These are phyloP conservation scores for Umbelopsis sp. DNA, from an alignment of 192 early-diverging fungal species.

Conservation along the genomic window DNA sequence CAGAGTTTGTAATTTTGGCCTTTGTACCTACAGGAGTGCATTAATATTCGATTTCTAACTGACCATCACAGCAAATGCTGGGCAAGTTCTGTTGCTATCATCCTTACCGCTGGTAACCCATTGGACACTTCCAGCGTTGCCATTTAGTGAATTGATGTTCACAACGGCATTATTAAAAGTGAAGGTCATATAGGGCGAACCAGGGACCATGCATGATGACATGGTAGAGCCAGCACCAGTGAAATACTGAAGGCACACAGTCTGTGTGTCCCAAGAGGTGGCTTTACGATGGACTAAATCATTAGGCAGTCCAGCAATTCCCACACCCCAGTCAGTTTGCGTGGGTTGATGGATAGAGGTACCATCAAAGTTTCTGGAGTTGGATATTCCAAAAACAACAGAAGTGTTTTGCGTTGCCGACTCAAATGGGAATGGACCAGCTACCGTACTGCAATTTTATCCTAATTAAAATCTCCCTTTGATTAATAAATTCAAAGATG, in stretches of 20 bases:
- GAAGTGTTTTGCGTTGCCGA: constrained; percentile 6
- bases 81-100: too few species aligned
- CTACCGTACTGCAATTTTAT: not conserved
- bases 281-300: constrained; percentile 3
- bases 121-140: not conserved
- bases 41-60: not conserved
- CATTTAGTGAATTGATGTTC: constrained; percentile 43
- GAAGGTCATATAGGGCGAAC: constrained; percentile 52
- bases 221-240: constrained; percentile 28
- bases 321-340: constrained; percentile 7
- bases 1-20: constrained; percentile 48
- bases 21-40: constrained; percentile 31
- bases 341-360: constrained; percentile 20
- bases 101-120: constrained; percentile 6
- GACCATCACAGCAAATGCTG: not conserved
- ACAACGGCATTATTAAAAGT: constrained; percentile 41
- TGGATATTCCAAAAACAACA: constrained; percentile 14
- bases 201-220: constrained; percentile 53
- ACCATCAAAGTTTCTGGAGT: constrained; percentile 17
- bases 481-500: not conserved
- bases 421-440: constrained; percentile 20
- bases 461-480: too few species aligned
- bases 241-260: constrained; percentile 20
- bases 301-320: not conserved
- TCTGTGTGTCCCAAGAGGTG: constrained; percentile 22